A percentile compares a stretch with the other conserved stretches of the same genome.
phyloP scores from a whole-genome alignment of 257 asterid genomes.

The Salvia splendens region DNA sequence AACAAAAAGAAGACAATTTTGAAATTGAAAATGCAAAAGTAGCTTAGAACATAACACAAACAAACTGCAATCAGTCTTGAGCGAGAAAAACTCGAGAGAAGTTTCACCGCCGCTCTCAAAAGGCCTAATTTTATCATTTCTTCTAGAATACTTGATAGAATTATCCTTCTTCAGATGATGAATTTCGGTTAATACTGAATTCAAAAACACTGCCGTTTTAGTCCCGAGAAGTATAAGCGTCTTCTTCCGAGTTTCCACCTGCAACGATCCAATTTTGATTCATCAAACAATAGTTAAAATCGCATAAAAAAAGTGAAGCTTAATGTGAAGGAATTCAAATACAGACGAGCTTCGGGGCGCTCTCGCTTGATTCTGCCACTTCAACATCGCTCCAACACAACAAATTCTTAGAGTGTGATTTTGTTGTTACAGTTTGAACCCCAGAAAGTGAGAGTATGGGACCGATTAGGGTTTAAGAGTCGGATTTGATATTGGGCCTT shows the following conservation, averaged over 20 bases:
- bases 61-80: constrained; percentile 87
- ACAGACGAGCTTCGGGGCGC: constrained; percentile 78
- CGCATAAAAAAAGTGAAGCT: neutral
- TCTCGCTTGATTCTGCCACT: constrained; percentile 62
- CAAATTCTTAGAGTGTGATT: neutral
- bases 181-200: constrained; percentile 69
- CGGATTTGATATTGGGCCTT: no score
- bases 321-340: neutral
- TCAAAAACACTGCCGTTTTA: constrained; percentile 75
- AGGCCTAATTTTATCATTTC: constrained; percentile 40
- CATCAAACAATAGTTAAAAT: neutral
- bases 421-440: no score
- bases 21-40: constrained; percentile 1
- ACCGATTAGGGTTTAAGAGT: neutral
- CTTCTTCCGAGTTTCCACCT: constrained; percentile 94
- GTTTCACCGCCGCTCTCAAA: constrained; percentile 75
- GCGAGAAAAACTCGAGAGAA: constrained; percentile 81
- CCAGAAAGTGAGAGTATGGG: no score
- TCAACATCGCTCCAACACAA: constrained; percentile 38
- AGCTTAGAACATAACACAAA: constrained; percentile 60
- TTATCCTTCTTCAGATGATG: constrained; percentile 76
- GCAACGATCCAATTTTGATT: constrained; percentile 15
- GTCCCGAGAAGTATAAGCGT: constrained; percentile 86
- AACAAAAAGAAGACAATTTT: neutral
- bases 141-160: constrained; percentile 61